Percentiles rank a stretch among this genome's conserved stretches.
phyloP scores from a whole-genome alignment of 352 stramenopile species.

The Phytopythium helicoides region DNA sequence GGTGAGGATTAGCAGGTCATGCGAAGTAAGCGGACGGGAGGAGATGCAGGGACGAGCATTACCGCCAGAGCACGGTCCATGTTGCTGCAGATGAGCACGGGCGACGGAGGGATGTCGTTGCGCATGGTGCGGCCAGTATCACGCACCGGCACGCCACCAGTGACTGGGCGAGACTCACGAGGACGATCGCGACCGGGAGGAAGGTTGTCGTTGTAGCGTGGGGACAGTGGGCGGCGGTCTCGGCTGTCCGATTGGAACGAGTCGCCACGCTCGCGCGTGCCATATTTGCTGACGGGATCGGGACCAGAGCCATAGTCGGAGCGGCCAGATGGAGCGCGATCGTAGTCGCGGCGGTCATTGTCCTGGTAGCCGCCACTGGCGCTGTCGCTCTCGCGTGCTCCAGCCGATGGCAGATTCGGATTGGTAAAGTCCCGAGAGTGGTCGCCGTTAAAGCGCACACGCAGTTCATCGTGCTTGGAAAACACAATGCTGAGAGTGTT shows the following conservation, averaged over 20 bases:
- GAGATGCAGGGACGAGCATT: constrained; percentile 7
- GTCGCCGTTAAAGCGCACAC: constrained; percentile 77
- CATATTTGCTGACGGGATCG: constrained; percentile 6
- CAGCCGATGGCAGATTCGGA: constrained; percentile 58
- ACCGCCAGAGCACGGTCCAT: constrained; percentile 68
- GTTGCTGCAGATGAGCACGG: constrained; percentile 82
- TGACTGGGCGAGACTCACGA: constrained; percentile 18
- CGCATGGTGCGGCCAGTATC: constrained; percentile 50
- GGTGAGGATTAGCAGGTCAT: background rate
- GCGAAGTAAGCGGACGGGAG: background rate
- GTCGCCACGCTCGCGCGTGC: background rate
- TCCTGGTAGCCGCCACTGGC: background rate
- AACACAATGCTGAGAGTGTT: constrained; percentile 82
- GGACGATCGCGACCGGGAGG: constrained; percentile 16
- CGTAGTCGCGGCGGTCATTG: constrained; percentile 1
- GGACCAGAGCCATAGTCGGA: constrained; percentile 5
- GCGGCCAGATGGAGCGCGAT: background rate
- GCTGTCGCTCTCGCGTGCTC: constrained; percentile 11
- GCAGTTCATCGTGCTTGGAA: constrained; percentile 64
- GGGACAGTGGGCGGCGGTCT: constrained; percentile 7
- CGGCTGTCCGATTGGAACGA: constrained; percentile 7
- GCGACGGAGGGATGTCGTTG: constrained; percentile 52
- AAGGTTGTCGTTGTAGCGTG: constrained; percentile 18
- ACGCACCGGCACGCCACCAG: constrained; percentile 4
- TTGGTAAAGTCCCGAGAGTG: constrained; percentile 75